Evolutionary conservation across 2,329 filamentous ascomycete genomes (phyloP).

Genomic region (Fusarium sp.): DNA sequence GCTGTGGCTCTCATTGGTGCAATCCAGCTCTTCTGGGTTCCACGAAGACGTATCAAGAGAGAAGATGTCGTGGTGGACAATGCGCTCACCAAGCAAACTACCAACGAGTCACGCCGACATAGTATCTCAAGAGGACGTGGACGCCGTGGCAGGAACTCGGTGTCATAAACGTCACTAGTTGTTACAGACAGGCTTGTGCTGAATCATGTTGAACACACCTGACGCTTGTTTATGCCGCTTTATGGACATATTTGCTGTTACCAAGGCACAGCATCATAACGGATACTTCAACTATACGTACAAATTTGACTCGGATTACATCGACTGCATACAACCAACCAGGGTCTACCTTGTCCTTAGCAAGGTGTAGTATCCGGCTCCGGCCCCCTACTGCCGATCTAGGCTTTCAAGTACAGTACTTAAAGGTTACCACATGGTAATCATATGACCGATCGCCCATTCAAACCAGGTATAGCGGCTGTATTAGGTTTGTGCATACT

Average conservation of each 20-base stretch:
- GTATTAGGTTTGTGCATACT: too few species aligned
- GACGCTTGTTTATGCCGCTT: neutral
- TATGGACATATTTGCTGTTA: neutral
- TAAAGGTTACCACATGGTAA: neutral
- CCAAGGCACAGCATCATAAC: neutral
- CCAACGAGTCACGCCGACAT: slow-evolving; percentile 26
- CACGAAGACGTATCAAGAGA: slow-evolving; percentile 15
- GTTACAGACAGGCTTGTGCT: neutral
- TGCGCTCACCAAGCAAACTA: slow-evolving; percentile 27
- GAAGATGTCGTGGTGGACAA: slow-evolving; percentile 35
- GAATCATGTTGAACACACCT: neutral
- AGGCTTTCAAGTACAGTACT: neutral
- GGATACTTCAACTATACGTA: neutral
- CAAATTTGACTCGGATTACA: neutral
- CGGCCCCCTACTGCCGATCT: neutral
- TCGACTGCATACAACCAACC: neutral
- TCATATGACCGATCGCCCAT: neutral
- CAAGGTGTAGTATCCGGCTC: neutral
- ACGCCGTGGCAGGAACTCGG: slow-evolving; percentile 21
- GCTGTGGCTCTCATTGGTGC: slow-evolving; percentile 41
- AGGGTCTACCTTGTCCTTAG: too few species aligned
- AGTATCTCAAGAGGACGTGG: slow-evolving; percentile 2
- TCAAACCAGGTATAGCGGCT: neutral
- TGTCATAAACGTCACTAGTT: slow-evolving; percentile 4
- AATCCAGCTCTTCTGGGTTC: slow-evolving; percentile 40